Percentiles rank a stretch among this genome's conserved stretches.
Evolutionary conservation across 2,329 filamentous ascomycete species (phyloP).

Genomic region (Dothiorella sarmentorum): DNA sequence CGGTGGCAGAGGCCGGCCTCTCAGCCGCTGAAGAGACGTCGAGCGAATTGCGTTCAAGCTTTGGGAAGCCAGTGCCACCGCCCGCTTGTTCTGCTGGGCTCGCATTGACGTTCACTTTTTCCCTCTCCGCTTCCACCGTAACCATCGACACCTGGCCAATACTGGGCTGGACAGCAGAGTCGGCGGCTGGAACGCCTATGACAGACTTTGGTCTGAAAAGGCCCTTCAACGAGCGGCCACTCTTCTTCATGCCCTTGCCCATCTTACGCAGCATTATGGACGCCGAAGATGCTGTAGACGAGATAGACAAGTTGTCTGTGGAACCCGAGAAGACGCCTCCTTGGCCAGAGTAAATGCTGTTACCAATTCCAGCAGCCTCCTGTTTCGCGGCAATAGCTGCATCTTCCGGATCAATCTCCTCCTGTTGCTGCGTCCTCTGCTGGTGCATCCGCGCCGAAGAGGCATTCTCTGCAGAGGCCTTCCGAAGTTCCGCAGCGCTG

Average conservation of each 20-base stretch:
- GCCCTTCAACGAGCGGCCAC: slow-evolving; percentile 83
- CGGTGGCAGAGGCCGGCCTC: slow-evolving; percentile 45
- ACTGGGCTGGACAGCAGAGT: slow-evolving; percentile 64
- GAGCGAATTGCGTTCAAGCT: slow-evolving; percentile 76
- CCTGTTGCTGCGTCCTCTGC: slow-evolving; percentile 56
- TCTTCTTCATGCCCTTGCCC: slow-evolving; percentile 97
- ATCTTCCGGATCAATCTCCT: slow-evolving; percentile 60
- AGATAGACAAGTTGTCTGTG: slow-evolving; percentile 90
- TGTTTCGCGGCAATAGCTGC: slow-evolving; percentile 87
- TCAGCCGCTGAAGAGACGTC: slow-evolving; percentile 52
- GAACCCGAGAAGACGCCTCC: slow-evolving; percentile 88
- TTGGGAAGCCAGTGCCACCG: slow-evolving; percentile 78
- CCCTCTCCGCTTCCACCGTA: slow-evolving; percentile 88
- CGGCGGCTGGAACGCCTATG: slow-evolving; percentile 70
- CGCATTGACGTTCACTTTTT: slow-evolving; percentile 73
- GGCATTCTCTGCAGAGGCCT: slow-evolving; percentile 65
- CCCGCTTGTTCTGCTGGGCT: slow-evolving; percentile 64
- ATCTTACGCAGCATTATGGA: slow-evolving; percentile 97
- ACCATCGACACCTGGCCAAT: slow-evolving; percentile 91
- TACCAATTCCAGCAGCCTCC: slow-evolving; percentile 86
- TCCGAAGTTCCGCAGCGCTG: slow-evolving; percentile 84
- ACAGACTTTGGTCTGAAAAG: slow-evolving; percentile 94
- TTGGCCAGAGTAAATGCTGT: slow-evolving; percentile 86
- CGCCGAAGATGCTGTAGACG: slow-evolving; percentile 82
- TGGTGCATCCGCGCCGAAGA: slow-evolving; percentile 50